phyloP scores from a whole-genome alignment of 75 land plant genomes.

The Pinus albicaulis region DNA sequence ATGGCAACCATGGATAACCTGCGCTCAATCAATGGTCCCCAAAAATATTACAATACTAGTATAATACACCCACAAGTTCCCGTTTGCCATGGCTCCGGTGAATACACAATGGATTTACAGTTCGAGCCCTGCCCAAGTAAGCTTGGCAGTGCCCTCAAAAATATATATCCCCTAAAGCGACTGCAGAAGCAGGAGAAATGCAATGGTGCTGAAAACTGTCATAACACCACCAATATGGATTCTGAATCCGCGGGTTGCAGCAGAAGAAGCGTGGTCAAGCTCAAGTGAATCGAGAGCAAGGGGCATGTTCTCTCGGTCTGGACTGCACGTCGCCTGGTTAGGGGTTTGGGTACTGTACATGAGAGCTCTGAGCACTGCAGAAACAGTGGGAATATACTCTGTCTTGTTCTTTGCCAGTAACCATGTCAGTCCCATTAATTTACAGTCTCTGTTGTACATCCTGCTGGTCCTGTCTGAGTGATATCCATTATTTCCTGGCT shows the following conservation, averaged over 20 bases:
- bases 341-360: conserved; percentile 39
- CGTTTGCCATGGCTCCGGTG: too few relatives aligned
- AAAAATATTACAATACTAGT: too few relatives aligned
- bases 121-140: too few relatives aligned
- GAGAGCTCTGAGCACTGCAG: conserved; percentile 78
- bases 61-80: too few relatives aligned
- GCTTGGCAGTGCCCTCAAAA: too few relatives aligned
- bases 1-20: too few relatives aligned
- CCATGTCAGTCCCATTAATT: conserved; percentile 86
- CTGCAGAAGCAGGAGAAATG: too few relatives aligned
- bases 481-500: not conserved
- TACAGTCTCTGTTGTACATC: conserved; percentile 60
- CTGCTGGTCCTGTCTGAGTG: conserved; percentile 21
- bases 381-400: conserved; percentile 77
- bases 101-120: too few relatives aligned
- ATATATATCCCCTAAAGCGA: too few relatives aligned
- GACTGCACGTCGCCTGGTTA: conserved; percentile 42
- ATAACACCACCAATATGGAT: too few relatives aligned
- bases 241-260: not conserved
- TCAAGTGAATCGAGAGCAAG: conserved; percentile 67
- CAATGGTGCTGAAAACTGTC: too few relatives aligned
- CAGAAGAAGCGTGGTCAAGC: conserved; percentile 1
- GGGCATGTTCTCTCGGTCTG: conserved; percentile 84
- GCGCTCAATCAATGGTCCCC: too few relatives aligned
- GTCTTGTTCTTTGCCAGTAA: conserved; percentile 74